Evolutionary conservation across 768 basidiomycete genomes (phyloP), one percentile per base, ranked within the genome.

Genomic region (Boletus coccyginus): DNA sequence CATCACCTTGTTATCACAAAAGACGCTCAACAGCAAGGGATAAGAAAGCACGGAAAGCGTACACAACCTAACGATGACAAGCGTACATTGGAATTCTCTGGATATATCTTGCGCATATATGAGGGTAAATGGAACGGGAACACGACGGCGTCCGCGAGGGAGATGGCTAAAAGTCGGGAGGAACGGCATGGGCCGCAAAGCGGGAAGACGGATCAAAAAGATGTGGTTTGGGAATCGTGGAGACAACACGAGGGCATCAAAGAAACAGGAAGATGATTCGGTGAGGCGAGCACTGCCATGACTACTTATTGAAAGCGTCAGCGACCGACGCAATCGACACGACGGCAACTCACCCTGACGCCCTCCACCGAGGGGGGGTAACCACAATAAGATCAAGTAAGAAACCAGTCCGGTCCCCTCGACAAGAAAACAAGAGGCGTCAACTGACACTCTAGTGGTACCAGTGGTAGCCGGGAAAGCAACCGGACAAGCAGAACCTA

Each of bases 11-110:
- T 31, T 35, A 53, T 29, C 29, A 35, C 8, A 12, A 3, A 50
- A 35, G 33, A n/a, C n/a, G 17, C 50, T 7, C 27, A 62, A 62
- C 58, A 65, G n/a, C 53, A 49, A 11, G 40, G 32, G 41, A 57
- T 43, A 64, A 24, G 19, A 45, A 57, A 55, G 35, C 55, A 52
- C 2, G 29, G 47, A 50, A 13, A 58, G 43, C 46, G 19, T 67
- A 64, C 62, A 63, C 52, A 58, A 11, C 52, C 29, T 31, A 55
- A 46, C 35, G 24, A 55, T 38, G 40, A 67, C 57, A 54, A 60
- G 45, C 50, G 35, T 65, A 67, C 63, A 68, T 47, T 67, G 32
- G 24, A 17, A 12, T 48, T 51, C 27, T 47, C 35, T 44, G 40
- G 43, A 9, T 53, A 65, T 59, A 57, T 60, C 55, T 59, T 52